Base-by-base conservation (phyloP, 1,284 basidiomycete species). In the Acaromyces ingoldii region DNA sequence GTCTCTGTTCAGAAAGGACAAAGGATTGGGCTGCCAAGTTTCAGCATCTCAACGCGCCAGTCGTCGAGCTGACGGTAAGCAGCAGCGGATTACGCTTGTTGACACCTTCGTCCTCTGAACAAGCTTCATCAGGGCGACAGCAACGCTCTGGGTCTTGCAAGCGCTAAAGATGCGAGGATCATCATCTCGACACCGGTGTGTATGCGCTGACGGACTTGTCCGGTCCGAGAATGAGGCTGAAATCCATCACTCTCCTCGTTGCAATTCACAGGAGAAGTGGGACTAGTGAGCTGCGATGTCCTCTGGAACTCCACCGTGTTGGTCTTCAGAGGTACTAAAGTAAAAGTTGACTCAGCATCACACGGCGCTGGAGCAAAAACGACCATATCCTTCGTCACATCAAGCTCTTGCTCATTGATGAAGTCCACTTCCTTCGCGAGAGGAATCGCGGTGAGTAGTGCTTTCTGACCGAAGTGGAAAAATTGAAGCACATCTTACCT, bases 391-490 rank as follows among this genome's bases (percentile, higher is more conserved):
- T 25, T 42, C 5, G 13, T 4, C 57, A 37, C 58, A 58, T 72
- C 22, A 45, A 60, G 26, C 82, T 96, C 40, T 41, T 76, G 33
- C 64, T 77, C 47, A 87, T 98, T 36, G 93, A 98, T 69, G 93
- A 97, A 77, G 88, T 95, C 2, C 93, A 98, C 74, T 86, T 92
- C 42, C 81, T 98, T 9, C 87, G 90, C 49, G 93, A 97, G 76
- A 79, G 81, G 17, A 82, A 91, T 34, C 91, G 92, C 19, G 88
- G 90, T 53, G 90, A 55, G 51, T 26, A 24, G 11, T 13, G n/a
- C 6, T 13, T 28, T 38, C 24, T 6, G 39, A 25, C 29, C n/a
- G 39, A 24, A 22, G 9, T 22, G 22, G 7, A 11, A 39, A 47
- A 6, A 13, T 5, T n/a, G 17, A n/a, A 25, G 21, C 21, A 30